Evolutionary conservation across 768 basidiomycete species (phyloP), one percentile per base, ranked within the genome.

Genomic region (Ramaria sp.): DNA sequence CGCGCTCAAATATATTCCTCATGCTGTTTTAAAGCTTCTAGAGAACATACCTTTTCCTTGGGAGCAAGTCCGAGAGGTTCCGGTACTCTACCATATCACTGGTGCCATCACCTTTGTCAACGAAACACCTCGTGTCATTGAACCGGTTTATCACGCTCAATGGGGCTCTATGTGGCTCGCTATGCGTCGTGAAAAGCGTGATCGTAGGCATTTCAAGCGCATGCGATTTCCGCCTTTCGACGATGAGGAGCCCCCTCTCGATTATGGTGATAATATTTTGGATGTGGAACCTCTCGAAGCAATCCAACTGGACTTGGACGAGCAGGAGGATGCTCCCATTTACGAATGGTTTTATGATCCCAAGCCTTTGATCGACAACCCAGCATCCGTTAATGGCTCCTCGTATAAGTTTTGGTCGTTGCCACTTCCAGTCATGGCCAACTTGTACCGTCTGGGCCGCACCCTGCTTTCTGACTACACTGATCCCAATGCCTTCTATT

Each of bases 101-200:
- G 96, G 96, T 59, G 96, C 96, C 38, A 99, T 99, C 70, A 98
- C 96, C 2, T 99, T 99, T 64, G 96, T 99, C 61, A 98, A 97
- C 71, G 93, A 98, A 68, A 87, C 97, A 37, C 96, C 96, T 41
- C 85, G 91, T 45, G 82, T 99, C 61, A 88, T 98, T 58, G 96
- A 98, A 67, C 96, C 96, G 5, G 81, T 99, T 9, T 98, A 96
- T 69, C 96, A 99, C 67, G 92, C 96, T 0, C 96, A 98, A 64
- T 99, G 96, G 96, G 94, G 91, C 65, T 88, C 90, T 5, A 99
- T 99, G 96, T 99, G 96, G 96, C 74, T 99, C 44, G 95, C 96
- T 10, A 99, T 99, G 96, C 78, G 96, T 57, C 75, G 96, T 58
- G 96, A 99, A 72, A 99, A 99, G 75, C 81, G 96, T 55, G 96